Base-by-base conservation (phyloP, 2,329 filamentous ascomycete species). In the Tricladium varicosporioides region DNA sequence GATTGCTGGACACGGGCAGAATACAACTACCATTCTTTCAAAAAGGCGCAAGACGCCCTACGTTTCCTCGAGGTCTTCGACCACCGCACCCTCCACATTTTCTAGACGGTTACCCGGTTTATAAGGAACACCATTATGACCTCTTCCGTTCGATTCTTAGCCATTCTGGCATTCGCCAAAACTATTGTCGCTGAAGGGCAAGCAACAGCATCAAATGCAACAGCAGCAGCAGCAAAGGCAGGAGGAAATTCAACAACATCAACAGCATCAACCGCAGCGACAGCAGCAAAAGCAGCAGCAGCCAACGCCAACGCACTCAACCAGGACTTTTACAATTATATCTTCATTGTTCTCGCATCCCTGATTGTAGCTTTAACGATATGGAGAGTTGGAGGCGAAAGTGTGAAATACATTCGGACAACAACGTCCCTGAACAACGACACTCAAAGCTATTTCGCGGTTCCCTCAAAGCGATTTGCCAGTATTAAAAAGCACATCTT, bases 381-480 rank as follows among this genome's bases (percentile, higher is more conserved):
- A 61, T 93, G 90, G 82, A 84, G 87, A 60, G 71, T 86, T 61
- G 73, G 77, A 54, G 79, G 84, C 51, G 78, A 81, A 54, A 74
- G 88, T 56, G 76, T 83, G 57, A 83, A 81, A 63, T 87, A 94
- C 68, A 76, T 92, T 40, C 84, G 92, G 61, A 87, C 83, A 22
- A 78, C 96, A 46, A 81, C 88, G 44, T 91, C 86, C 67, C 80
- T 96, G 63, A 87, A 83, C 75, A 91, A 91, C 74, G 87, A 90
- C 62, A 87, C 80, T 1, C 92, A 96, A 72, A 80, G 82, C 59
- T 96, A 91, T 76, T 96, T 92, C 70, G 81, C 86, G 47, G 75
- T 77, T 19, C 80, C 88, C 5, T 78, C 77, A 5, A 64, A 70
- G 13, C 76, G 75, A 44, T 72, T 76, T 56, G 76, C 87, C n/a